Evolutionary conservation across 2,329 filamentous ascomycete genomes (phyloP).

Genomic region (Arthrobotrys pseudoclavata): DNA sequence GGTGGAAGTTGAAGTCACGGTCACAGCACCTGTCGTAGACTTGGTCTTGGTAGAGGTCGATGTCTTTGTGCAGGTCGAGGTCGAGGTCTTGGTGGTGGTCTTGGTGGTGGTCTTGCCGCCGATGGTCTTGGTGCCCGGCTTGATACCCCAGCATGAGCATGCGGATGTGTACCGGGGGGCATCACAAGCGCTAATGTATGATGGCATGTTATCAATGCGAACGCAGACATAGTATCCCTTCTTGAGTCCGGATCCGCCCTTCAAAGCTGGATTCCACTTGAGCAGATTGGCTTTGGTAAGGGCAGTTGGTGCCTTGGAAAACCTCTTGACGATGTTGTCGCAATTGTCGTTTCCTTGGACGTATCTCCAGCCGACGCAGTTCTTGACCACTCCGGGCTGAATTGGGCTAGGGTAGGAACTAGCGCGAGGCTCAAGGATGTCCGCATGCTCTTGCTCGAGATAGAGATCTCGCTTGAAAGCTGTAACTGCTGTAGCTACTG

Average conservation of each 20-base stretch:
- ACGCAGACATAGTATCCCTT: slow-evolving; percentile 34
- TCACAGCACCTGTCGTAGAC: slow-evolving; percentile 11
- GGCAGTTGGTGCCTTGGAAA: slow-evolving; percentile 6
- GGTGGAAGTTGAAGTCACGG: slow-evolving; percentile 13
- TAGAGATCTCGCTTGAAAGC: slow-evolving; percentile 8
- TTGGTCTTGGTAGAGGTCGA: neutral
- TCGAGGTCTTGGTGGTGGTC: slow-evolving; percentile 11
- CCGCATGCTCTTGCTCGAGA: neutral
- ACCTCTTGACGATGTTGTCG: slow-evolving; percentile 30
- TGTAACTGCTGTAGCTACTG: neutral
- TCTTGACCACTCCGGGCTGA: slow-evolving; percentile 2
- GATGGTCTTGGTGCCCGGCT: slow-evolving; percentile 30
- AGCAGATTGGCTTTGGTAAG: slow-evolving; percentile 29
- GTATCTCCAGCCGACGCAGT: slow-evolving; percentile 40
- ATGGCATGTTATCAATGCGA: slow-evolving; percentile 24
- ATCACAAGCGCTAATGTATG: slow-evolving; percentile 26
- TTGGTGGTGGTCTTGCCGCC: slow-evolving; percentile 28
- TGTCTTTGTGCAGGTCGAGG: slow-evolving; percentile 17
- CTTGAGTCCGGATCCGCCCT: slow-evolving; percentile 22
- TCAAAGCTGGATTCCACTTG: slow-evolving; percentile 39
- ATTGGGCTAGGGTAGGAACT: slow-evolving; percentile 4
- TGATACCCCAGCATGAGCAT: slow-evolving; percentile 29
- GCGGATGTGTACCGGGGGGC: slow-evolving; percentile 28
- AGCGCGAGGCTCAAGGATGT: neutral
- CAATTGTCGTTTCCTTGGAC: slow-evolving; percentile 23